Conservation (phyloP, 768 basidiomycete genomes). For the Rhizopogon vinicolor region DNA sequence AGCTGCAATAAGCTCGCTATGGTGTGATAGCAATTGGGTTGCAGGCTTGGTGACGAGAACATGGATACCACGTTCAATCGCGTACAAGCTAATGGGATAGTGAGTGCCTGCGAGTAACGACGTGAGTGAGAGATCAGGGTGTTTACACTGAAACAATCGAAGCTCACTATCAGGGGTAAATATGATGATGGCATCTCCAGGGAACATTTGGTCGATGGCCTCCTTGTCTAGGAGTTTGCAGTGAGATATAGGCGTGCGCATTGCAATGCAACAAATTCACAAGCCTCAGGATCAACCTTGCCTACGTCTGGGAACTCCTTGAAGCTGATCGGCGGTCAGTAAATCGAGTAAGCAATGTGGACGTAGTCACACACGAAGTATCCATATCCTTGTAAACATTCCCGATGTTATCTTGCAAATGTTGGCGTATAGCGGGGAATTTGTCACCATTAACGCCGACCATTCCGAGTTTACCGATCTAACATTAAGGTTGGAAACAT, state of each 20-base stretch:
- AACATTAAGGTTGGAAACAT: slow-evolving; percentile 7
- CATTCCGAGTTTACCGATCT: slow-evolving; percentile 78
- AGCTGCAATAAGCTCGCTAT: slow-evolving; percentile 70
- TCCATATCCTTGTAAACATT: slow-evolving; percentile 87
- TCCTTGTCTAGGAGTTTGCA: slow-evolving; percentile 56
- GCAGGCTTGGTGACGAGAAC: slow-evolving; percentile 94
- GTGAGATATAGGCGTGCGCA: background rate
- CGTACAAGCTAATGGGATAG: slow-evolving; percentile 79
- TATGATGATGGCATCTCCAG: slow-evolving; percentile 87
- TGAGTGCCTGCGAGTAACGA: slow-evolving; percentile 56
- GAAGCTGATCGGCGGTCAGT: slow-evolving; percentile 44
- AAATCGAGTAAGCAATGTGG: background rate
- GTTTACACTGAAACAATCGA: background rate
- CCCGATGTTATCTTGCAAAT: slow-evolving; percentile 79
- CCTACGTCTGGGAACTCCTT: slow-evolving; percentile 73
- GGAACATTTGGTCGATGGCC: slow-evolving; percentile 71
- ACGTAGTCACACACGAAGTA: slow-evolving; percentile 48
- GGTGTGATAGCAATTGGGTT: slow-evolving; percentile 79
- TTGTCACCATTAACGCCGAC: slow-evolving; percentile 87
- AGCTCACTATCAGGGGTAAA: slow-evolving; percentile 86
- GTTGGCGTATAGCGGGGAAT: slow-evolving; percentile 80
- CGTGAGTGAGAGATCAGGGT: background rate
- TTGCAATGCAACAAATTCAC: slow-evolving; percentile 41
- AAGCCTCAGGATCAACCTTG: slow-evolving; percentile 71
- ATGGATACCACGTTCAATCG: slow-evolving; percentile 80